Conservation (phyloP, 2,329 filamentous ascomycete genomes). For the Pseudogymnoascus sp. region DNA sequence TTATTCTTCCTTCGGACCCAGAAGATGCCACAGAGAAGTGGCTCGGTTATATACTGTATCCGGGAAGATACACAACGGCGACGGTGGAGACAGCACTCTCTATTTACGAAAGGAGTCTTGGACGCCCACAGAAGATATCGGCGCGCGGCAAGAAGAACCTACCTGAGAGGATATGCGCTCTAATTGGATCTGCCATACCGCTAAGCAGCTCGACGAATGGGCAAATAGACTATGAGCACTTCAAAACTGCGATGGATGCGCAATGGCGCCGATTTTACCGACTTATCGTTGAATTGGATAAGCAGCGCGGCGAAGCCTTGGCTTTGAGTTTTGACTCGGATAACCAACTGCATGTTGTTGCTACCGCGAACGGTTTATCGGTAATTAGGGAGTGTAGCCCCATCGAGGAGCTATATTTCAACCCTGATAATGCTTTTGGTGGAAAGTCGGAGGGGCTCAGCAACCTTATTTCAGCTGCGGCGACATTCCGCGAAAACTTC, state of each 20-base stretch:
- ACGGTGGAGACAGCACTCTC: slow-evolving; percentile 76
- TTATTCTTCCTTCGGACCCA: slow-evolving; percentile 54
- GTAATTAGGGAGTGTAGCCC: slow-evolving; percentile 71
- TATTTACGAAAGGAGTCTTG: slow-evolving; percentile 65
- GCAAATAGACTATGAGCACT: slow-evolving; percentile 66
- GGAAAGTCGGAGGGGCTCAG: slow-evolving; percentile 48
- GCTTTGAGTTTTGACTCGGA: slow-evolving; percentile 66
- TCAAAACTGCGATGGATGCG: slow-evolving; percentile 62
- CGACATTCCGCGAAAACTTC: slow-evolving; percentile 62
- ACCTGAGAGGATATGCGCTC: slow-evolving; percentile 66
- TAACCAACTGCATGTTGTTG: slow-evolving; percentile 69
- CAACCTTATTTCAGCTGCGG: slow-evolving; percentile 59
- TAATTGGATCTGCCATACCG: slow-evolving; percentile 60
- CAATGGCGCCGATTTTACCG: slow-evolving; percentile 91
- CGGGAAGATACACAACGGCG: slow-evolving; percentile 69
- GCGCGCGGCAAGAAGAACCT: slow-evolving; percentile 47
- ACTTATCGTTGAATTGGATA: slow-evolving; percentile 76
- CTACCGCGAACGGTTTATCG: slow-evolving; percentile 74
- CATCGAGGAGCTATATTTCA: slow-evolving; percentile 68
- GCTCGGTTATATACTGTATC: slow-evolving; percentile 74
- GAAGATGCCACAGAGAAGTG: slow-evolving; percentile 74
- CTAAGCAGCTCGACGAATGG: slow-evolving; percentile 54
- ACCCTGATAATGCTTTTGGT: slow-evolving; percentile 40
- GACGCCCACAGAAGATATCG: slow-evolving; percentile 32
- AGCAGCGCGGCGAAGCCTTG: slow-evolving; percentile 72